Evolutionary conservation across 139 green algal genomes (phyloP).

Genomic region (Coelastrella sp.): DNA sequence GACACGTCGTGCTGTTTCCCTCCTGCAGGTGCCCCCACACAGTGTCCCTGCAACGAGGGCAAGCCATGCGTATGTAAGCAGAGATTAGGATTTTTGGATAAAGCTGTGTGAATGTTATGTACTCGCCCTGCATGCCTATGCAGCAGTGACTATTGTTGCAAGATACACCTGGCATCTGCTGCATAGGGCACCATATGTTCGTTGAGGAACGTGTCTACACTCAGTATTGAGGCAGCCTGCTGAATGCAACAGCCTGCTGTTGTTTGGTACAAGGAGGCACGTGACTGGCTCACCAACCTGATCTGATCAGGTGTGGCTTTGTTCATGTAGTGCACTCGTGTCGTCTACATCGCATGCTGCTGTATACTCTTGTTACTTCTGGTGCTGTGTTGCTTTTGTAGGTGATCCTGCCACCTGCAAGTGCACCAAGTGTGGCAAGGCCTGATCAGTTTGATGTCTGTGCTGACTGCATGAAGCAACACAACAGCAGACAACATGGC

Average conservation of each 20-base stretch:
- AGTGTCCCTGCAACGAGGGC: background rate
- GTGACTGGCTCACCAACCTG: too few species aligned
- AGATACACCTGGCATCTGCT: too few species aligned
- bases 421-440: background rate
- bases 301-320: too few species aligned
- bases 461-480: too few species aligned
- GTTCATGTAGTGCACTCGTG: background rate
- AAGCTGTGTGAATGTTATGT: background rate
- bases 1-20: background rate
- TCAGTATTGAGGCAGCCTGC: too few species aligned
- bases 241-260: too few species aligned
- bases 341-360: background rate
- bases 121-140: background rate
- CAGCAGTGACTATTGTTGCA: background rate
- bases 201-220: too few species aligned
- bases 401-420: constrained; percentile 3
- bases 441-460: background rate
- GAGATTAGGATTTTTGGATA: background rate
- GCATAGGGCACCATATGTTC: too few species aligned
- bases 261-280: too few species aligned
- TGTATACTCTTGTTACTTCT: background rate
- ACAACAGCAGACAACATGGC: too few species aligned
- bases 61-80: background rate
- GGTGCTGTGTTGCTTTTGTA: background rate
- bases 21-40: background rate